Conservation (phyloP, 352 stramenopile species). For the Pythium folliculosum region DNA sequence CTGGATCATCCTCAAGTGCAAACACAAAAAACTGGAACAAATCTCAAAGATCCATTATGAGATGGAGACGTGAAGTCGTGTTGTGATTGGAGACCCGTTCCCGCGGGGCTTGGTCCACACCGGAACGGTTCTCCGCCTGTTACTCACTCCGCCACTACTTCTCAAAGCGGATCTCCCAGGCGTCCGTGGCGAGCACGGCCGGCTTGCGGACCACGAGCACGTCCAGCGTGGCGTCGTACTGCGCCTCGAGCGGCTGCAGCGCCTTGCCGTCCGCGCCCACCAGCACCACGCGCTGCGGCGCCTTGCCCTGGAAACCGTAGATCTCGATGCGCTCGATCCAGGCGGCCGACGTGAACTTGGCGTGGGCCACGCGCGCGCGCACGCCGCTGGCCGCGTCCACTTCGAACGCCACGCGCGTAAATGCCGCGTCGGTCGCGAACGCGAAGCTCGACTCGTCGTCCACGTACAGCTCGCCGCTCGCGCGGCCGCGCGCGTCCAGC, state of each 20-base stretch:
- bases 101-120: background rate
- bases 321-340: conserved; percentile 89
- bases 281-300: conserved; percentile 50
- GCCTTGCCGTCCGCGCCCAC: conserved; percentile 24
- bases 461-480: conserved; percentile 93
- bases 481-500: conserved; percentile 81
- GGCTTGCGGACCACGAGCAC: conserved; percentile 88
- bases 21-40: no score
- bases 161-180: conserved; percentile 69
- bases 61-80: background rate
- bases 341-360: conserved; percentile 50
- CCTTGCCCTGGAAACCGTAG: conserved; percentile 51
- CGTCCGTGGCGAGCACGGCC: conserved; percentile 58
- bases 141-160: background rate
- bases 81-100: background rate
- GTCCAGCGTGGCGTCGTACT: conserved; percentile 65
- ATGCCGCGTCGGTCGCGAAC: conserved; percentile 49
- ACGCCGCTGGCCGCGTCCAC: conserved; percentile 41
- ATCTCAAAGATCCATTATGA: no score
- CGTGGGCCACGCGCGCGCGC: conserved; percentile 30
- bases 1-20: no score
- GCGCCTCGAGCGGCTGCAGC: conserved; percentile 44
- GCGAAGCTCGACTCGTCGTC: conserved; percentile 95
- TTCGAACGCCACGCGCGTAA: conserved; percentile 49
- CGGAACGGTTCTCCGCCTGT: background rate